Evolutionary conservation across 148 eudicot genomes (phyloP), one percentile per base, ranked within the genome.

Genomic region (Limonium bicolor): DNA sequence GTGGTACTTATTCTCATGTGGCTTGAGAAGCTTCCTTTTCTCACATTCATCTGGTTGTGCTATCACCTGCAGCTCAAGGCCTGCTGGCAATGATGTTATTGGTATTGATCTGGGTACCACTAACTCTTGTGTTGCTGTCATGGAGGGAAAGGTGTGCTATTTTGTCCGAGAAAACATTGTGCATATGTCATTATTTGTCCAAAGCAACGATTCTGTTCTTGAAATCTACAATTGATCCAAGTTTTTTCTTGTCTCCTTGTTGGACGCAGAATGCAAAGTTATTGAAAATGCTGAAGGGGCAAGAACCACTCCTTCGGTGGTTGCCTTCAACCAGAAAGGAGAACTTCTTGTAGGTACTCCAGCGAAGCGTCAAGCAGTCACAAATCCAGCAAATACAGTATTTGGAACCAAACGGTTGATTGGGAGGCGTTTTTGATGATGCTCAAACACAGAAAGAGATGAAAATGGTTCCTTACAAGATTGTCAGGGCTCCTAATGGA

Each of bases 61-160:
- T 21, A 0, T 10, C 27, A 12, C n/a, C n/a, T n/a, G 46, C 63
- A 73, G 72, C 58, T 54, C 77, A 6, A 70, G 55, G 40, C 35
- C 71, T n/a, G 17, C 41, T 30, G 73, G 70, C 11, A 51, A 44
- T 52, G 76, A 67, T 29, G 60, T 76, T 27, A 76, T 76, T 46
- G 82, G 82, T 26, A 64, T 76, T 49, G 82, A 71, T 41, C 47
- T 71, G 62, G 82, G 82, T 34, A 71, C 82, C 9, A 76, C 77
- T n/a, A 76, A 76, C 48, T 76, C 82, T 6, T 76, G 82, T 58
- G 78, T 76, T 37, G 58, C 78, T 6, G 58, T 72, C 17, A 76
- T 76, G 82, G 78, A 76, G 43, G 78, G 78, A 33, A 76, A 68
- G 75, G 78, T 64, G 30, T 33, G 49, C 11, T 26, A 22, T 36